Conservation (phyloP, 2,329 filamentous ascomycete species). For the Fusarium sororula region DNA sequence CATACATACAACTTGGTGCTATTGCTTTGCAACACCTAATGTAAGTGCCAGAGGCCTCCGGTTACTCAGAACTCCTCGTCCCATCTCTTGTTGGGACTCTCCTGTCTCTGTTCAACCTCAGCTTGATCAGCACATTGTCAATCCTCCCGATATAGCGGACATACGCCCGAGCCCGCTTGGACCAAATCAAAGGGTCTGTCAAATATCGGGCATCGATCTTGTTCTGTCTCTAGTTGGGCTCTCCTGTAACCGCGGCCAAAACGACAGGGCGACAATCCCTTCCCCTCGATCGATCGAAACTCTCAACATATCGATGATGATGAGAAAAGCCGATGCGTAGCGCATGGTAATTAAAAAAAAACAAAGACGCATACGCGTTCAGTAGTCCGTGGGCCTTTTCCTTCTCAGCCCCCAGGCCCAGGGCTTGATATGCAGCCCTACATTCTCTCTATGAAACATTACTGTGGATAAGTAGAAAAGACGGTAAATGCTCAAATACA, state of each 20-base stretch:
- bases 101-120: not conserved
- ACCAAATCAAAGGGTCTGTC: not conserved
- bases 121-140: not conserved
- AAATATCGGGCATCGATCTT: not conserved
- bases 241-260: not conserved
- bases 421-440: slow-evolving; percentile 6
- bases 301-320: slow-evolving; percentile 16
- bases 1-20: not conserved
- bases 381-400: not conserved
- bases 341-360: slow-evolving; percentile 8
- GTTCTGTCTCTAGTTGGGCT: slow-evolving; percentile 10
- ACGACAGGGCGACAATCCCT: not conserved
- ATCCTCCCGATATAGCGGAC: not conserved
- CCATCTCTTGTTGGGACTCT: not conserved
- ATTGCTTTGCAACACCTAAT: not conserved
- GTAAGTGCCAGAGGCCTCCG: slow-evolving; percentile 19
- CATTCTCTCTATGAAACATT: slow-evolving; percentile 1
- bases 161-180: not conserved
- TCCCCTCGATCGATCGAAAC: slow-evolving; percentile 19
- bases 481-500: slow-evolving; percentile 3
- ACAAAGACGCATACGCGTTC: not conserved
- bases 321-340: slow-evolving; percentile 1
- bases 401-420: not conserved
- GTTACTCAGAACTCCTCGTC: not conserved
- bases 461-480: not conserved